Evolutionary conservation across 2,329 filamentous ascomycete genomes (phyloP).

Genomic region (Botrytis pseudocinerea): DNA sequence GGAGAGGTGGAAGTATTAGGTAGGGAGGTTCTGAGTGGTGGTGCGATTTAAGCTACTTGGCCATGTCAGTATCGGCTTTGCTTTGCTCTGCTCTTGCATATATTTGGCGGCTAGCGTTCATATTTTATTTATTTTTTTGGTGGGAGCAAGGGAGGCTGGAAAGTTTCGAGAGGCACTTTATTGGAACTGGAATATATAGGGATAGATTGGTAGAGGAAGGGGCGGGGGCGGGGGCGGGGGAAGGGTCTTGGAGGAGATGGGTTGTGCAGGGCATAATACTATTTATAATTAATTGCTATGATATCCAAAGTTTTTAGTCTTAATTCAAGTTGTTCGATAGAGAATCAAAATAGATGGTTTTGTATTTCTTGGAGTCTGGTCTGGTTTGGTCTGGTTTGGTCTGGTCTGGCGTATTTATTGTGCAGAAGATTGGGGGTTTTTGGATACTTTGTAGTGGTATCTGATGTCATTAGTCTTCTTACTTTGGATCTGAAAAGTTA

Average conservation of each 20-base stretch:
- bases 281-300: neutral
- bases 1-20: conserved; percentile 66
- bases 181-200: neutral
- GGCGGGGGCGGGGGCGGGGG: no score
- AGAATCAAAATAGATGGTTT: no score
- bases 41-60: conserved; percentile 8
- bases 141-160: neutral
- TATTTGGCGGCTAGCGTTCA: neutral
- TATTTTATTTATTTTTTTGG: neutral
- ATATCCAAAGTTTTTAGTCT: neutral
- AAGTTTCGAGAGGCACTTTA: neutral
- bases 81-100: conserved; percentile 3
- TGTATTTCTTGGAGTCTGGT: neutral
- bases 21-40: conserved; percentile 51
- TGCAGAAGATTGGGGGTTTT: neutral
- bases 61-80: neutral
- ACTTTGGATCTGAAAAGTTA: neutral
- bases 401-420: no score
- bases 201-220: neutral
- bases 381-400: no score
- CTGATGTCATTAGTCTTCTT: neutral
- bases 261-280: neutral
- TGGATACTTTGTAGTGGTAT: neutral
- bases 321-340: neutral
- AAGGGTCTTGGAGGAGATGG: neutral